Evolutionary conservation across 129 eudicot species (phyloP).

Genomic region (Saposhnikovia divaricata): DNA sequence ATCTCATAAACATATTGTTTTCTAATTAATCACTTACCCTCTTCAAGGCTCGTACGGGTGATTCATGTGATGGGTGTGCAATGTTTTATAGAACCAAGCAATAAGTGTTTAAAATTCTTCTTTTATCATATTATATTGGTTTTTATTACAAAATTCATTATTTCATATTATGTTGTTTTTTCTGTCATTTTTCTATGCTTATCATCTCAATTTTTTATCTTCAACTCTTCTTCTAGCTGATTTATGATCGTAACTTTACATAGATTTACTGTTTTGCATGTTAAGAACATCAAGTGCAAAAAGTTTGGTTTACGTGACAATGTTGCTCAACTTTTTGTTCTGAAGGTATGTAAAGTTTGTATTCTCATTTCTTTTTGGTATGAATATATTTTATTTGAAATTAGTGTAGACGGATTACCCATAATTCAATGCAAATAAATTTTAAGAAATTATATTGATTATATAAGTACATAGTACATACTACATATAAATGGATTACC

Average conservation of each 20-base stretch:
- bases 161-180: not conserved
- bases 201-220: not conserved
- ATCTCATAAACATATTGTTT: not conserved
- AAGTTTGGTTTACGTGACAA: constrained; percentile 75
- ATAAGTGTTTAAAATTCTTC: constrained; percentile 35
- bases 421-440: not conserved
- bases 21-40: constrained; percentile 7
- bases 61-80: constrained; percentile 80
- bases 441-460: not conserved
- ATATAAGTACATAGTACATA: not conserved
- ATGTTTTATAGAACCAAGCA: constrained; percentile 64
- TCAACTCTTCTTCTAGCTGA: not conserved
- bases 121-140: not conserved
- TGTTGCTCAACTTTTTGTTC: constrained; percentile 83
- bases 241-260: constrained; percentile 7
- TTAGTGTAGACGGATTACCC: not conserved
- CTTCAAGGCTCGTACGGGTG: constrained; percentile 73
- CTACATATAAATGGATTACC: not conserved
- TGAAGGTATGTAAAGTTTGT: constrained; percentile 44
- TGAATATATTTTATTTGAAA: not conserved
- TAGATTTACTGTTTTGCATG: constrained; percentile 66
- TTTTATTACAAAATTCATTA: not conserved
- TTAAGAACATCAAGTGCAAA: constrained; percentile 62
- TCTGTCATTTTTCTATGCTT: not conserved
- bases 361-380: not conserved